Evolutionary conservation across 768 basidiomycete species (phyloP), one percentile per base, ranked within the genome.

Genomic region (Gelatoporia subvermispora): DNA sequence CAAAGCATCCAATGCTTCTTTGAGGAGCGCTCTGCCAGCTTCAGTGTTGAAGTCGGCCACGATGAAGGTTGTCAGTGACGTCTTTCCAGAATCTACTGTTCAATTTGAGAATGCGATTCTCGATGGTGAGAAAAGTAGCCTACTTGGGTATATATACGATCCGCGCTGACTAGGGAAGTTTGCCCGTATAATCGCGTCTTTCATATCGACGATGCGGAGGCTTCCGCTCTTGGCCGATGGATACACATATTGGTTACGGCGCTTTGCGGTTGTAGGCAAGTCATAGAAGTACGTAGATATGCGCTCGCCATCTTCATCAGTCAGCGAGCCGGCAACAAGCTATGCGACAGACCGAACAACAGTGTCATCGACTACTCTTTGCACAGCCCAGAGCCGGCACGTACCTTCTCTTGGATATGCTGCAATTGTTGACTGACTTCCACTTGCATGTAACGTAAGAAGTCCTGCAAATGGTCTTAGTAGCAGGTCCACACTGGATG

Each of bases 261-360:
- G 75, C 47, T 74, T 70, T 36, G 73, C 72, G 0, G 89, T 82
- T 0, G 78, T 79, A 1, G 93, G 88, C 5, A 93, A 75, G 58
- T 95, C 91, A 61, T 95, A 97, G 69, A 97, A 98, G 68, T 88
- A 93, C 13, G 75, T 85, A 24, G 78, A 67, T 46, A 89, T 75
- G 25, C 74, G 71, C 5, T 69, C 68, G 8, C 65, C 65, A 35
- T 73, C 66, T 1, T 72, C 73, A 39, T 88, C 82, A 8, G 75
- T 73, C 16, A 92, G 60, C 28, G 68, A 65, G 5, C 81, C 78
- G 16, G 39, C n/a, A n/a, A 22, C 31, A 11, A 49, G 28, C 43
- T 17, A 17, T 36, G 35, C 18, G 9, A 24, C 15, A 22, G 20
- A 1, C 4, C 35, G 8, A 41, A 8, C 47, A 50, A 47, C 39